Evolutionary conservation across 2,329 filamentous ascomycete genomes (phyloP).

Genomic region (Colletotrichum sidae): DNA sequence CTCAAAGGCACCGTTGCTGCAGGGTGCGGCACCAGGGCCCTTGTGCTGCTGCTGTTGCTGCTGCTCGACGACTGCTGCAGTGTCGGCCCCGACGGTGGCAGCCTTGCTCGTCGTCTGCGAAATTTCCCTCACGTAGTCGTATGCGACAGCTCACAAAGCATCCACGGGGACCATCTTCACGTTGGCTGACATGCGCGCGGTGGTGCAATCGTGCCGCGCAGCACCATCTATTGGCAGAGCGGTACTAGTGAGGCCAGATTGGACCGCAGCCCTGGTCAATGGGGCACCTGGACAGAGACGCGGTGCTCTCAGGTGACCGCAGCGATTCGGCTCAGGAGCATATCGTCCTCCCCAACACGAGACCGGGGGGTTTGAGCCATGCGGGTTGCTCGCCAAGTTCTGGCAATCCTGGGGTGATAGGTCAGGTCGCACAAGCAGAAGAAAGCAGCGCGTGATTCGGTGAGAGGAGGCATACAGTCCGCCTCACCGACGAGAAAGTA

Average conservation of each 20-base stretch:
- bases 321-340: slow-evolving; percentile 1
- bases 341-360: slow-evolving; percentile 29
- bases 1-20: slow-evolving; percentile 21
- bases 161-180: slow-evolving; percentile 9
- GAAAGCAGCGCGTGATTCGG: slow-evolving; percentile 31
- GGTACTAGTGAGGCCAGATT: slow-evolving; percentile 9
- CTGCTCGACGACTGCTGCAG: slow-evolving; percentile 20
- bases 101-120: slow-evolving; percentile 10
- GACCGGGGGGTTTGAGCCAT: slow-evolving; percentile 22
- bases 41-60: slow-evolving; percentile 13
- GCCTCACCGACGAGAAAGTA: slow-evolving; percentile 31
- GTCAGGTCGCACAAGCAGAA: slow-evolving; percentile 29
- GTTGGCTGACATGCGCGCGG: slow-evolving; percentile 30
- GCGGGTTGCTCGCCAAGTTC: slow-evolving; percentile 21
- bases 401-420: slow-evolving; percentile 28
- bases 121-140: slow-evolving; percentile 1
- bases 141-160: slow-evolving; percentile 34
- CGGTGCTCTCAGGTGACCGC: slow-evolving; percentile 21
- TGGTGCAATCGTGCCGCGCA: slow-evolving; percentile 1
- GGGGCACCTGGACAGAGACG: slow-evolving; percentile 12
- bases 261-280: not conserved
- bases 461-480: slow-evolving; percentile 23
- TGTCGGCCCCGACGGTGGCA: slow-evolving; percentile 10
- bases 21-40: slow-evolving; percentile 21
- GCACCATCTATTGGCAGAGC: not conserved